Evolutionary conservation across 371 early-diverging fungal species (phyloP).

Genomic region (Mortierella sp.): DNA sequence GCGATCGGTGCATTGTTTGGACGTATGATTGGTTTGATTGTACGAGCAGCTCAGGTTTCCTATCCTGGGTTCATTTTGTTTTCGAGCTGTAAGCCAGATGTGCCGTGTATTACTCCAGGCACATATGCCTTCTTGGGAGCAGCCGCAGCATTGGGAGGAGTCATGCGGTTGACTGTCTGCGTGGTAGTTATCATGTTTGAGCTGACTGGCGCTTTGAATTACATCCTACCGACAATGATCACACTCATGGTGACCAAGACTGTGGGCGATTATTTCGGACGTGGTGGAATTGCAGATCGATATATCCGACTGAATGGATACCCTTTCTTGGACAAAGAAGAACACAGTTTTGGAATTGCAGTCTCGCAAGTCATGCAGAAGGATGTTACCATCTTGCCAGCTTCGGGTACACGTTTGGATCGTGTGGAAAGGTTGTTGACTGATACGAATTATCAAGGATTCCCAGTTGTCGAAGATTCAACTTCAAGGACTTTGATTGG

Average conservation of each 20-base stretch:
- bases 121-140: constrained; percentile 98
- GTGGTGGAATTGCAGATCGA: constrained; percentile 90
- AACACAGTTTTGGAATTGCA: constrained; percentile 69
- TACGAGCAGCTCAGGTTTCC: constrained; percentile 75
- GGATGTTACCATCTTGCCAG: constrained; percentile 69
- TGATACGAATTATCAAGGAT: constrained; percentile 76
- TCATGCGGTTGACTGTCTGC: constrained; percentile 80
- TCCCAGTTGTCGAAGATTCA: constrained; percentile 85
- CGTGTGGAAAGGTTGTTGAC: constrained; percentile 64
- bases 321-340: constrained; percentile 92
- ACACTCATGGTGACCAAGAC: constrained; percentile 91
- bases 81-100: constrained; percentile 81
- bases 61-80: constrained; percentile 82
- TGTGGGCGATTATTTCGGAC: constrained; percentile 86
- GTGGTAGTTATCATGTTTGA: constrained; percentile 98
- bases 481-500: constrained; percentile 81
- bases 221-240: constrained; percentile 95
- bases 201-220: constrained; percentile 92
- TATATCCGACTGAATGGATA: constrained; percentile 86
- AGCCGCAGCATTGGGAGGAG: constrained; percentile 89
- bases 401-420: constrained; percentile 61
- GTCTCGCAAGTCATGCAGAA: constrained; percentile 76
- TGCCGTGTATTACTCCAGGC: constrained; percentile 92
- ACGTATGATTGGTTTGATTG: constrained; percentile 89
- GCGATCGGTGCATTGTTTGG: constrained; percentile 93